Percentiles rank a stretch among this genome's conserved stretches.
These are phyloP conservation scores for Phytophthora melonis DNA, from an alignment of 352 stramenopile genomes.

Conservation along the genomic window DNA sequence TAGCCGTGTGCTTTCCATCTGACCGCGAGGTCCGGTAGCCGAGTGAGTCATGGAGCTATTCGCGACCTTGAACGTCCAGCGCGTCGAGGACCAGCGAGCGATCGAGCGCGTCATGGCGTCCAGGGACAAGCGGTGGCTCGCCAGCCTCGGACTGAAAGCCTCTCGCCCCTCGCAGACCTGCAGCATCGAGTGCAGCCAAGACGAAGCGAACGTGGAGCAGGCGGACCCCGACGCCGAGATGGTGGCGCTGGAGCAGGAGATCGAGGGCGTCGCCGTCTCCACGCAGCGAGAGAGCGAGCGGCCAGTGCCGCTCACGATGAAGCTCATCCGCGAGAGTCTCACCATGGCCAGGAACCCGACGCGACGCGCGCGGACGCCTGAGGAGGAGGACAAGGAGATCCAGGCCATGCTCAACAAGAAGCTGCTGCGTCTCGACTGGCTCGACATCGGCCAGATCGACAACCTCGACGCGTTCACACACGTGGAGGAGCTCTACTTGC, in stretches of 20 bases:
- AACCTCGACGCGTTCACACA: conserved; percentile 83
- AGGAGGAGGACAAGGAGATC: conserved; percentile 49
- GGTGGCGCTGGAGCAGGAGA: conserved; percentile 64
- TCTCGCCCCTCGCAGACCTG: conserved; percentile 8
- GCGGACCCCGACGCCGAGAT: conserved; percentile 63
- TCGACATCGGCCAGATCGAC: conserved; percentile 75
- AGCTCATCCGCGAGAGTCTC: conserved; percentile 67
- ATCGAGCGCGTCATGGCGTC: conserved; percentile 44
- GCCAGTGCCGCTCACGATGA: conserved; percentile 65
- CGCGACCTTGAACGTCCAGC: conserved; percentile 42
- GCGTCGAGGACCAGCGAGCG: conserved; percentile 39
- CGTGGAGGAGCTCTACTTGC: conserved; percentile 78
- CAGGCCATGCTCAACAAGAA: conserved; percentile 60
- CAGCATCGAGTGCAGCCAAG: conserved; percentile 7
- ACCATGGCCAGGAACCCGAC: conserved; percentile 15
- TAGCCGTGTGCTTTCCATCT: conserved; percentile 14
- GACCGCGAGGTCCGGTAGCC: background rate
- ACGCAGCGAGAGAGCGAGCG: conserved; percentile 43
- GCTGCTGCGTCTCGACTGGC: conserved; percentile 74
- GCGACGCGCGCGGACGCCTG: conserved; percentile 4
- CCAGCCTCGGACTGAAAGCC: conserved; percentile 34
- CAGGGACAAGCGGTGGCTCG: conserved; percentile 45
- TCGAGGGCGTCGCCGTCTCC: conserved; percentile 49
- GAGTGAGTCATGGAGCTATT: conserved; percentile 48
- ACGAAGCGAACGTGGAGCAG: conserved; percentile 29